Base-by-base conservation (phyloP, 495 filamentous ascomycete genomes). In the Talaromyces thailandensis region DNA sequence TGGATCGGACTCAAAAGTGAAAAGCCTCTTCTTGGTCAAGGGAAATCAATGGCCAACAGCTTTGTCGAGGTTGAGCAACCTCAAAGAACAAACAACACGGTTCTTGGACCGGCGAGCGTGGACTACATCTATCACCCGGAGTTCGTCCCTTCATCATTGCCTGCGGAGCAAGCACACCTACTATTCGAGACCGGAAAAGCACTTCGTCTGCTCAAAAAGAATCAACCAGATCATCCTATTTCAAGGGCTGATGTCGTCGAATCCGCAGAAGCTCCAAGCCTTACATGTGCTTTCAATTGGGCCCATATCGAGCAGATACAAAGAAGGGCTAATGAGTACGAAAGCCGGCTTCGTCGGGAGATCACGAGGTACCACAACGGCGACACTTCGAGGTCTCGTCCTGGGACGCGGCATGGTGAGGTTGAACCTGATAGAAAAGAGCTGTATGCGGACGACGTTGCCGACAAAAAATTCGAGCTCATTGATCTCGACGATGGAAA, bases 221-320 rank as follows among this genome's bases (percentile, higher is more conserved):
- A 89, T 66, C 87, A 92, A 66, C 84, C 91, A n/a, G 79, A 87
- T 6, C 91, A 97, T 71, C 88, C 90, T 0, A 76, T 97, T 55
- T 80, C 84, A 23, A 79, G 75, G 56, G 66, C 73, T 31, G 79
- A 81, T 48, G 68, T 75, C 11, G 71, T 83, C 29, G 67, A 66
- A 18, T 68, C 68, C n/a, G 69, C 76, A 21, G 71, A 76, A 24
- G 78, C 82, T 37, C 86, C 88, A 2, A 71, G 66, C 21, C 72
- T 96, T 12, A 76, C 86, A 28, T 94, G 88, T 88, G 82, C 83
- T 35, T 93, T 88, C 60, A 83, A 84, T 2, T 96, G 93, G 92
- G 72, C 81, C 53, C 83, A 88, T 60, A 85, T 96, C 18, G 83
- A 88, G 58, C 64, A 69, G 48, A 76, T 90, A 40, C 83, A 88